These are phyloP conservation scores for Phytophthora quininea DNA, from an alignment of 352 stramenopile species.

Conservation along the genomic window DNA sequence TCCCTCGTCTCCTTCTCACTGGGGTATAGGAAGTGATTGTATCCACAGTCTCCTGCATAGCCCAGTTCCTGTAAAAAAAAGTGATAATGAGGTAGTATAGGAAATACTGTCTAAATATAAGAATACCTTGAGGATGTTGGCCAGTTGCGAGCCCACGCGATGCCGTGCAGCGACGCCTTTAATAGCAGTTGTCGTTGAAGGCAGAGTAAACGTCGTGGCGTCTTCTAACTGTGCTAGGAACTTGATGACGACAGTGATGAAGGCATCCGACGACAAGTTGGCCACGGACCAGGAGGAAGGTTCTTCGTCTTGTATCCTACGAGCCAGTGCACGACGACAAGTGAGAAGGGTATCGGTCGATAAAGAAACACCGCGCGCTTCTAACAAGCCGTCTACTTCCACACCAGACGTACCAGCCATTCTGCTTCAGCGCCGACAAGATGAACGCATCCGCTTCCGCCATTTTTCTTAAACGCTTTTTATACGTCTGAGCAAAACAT, in stretches of 20 bases:
- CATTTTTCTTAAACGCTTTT: constrained; percentile 32
- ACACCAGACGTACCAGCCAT: constrained; percentile 36
- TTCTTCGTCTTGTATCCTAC: constrained; percentile 21
- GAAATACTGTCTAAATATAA: no score
- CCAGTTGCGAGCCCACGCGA: constrained; percentile 73
- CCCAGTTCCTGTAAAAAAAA: constrained; percentile 65
- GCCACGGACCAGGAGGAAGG: constrained; percentile 24
- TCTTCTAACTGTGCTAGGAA: constrained; percentile 51
- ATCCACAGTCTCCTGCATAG: constrained; percentile 85
- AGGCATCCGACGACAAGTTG: constrained; percentile 46
- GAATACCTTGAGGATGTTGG: constrained; percentile 74
- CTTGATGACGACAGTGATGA: constrained; percentile 54
- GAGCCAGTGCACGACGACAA: constrained; percentile 1
- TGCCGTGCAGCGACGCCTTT: constrained; percentile 75
- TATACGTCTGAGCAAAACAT: no score
- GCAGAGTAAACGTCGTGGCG: constrained; percentile 33
- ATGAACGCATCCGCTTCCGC: constrained; percentile 54
- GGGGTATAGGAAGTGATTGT: constrained; percentile 91
- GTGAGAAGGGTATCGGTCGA: background rate
- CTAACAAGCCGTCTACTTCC: background rate
- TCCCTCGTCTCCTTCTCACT: constrained; percentile 80
- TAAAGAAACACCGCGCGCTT: background rate
- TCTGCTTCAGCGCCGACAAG: constrained; percentile 56
- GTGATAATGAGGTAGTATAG: constrained; percentile 10
- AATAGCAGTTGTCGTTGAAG: constrained; percentile 25